Evolutionary conservation across 371 early-diverging fungal species (phyloP).

Genomic region (Mortierella sp.): DNA sequence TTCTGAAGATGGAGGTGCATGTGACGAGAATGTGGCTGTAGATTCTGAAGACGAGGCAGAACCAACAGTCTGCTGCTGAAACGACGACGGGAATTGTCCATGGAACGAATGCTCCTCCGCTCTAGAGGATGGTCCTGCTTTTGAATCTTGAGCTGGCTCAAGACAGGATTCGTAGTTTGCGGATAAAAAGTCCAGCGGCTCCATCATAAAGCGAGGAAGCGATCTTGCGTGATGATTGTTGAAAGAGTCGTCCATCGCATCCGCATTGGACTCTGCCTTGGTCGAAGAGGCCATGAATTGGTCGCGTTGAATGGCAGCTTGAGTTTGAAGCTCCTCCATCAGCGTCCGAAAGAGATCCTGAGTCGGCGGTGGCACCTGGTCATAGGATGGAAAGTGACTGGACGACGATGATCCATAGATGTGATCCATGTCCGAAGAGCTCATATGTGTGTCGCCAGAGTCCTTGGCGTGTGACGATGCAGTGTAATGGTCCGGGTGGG

Average conservation of each 20-base stretch:
- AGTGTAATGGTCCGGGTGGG: neutral
- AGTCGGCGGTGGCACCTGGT: slow-evolving; percentile 34
- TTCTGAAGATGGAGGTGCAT: too few species aligned
- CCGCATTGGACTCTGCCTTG: slow-evolving; percentile 8
- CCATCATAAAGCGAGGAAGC: slow-evolving; percentile 43
- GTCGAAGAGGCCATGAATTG: slow-evolving; percentile 16
- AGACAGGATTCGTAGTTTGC: slow-evolving; percentile 30
- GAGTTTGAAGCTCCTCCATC: slow-evolving; percentile 42
- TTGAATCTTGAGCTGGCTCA: slow-evolving; percentile 5
- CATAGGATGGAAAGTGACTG: slow-evolving; percentile 14
- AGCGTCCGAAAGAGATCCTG: slow-evolving; percentile 37
- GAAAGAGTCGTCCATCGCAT: slow-evolving; percentile 2
- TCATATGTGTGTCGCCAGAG: slow-evolving; percentile 1
- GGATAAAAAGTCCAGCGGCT: slow-evolving; percentile 36
- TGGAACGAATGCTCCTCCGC: slow-evolving; percentile 2
- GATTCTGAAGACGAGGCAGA: too few species aligned
- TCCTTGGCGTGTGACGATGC: neutral
- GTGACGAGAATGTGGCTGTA: too few species aligned
- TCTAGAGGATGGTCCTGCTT: neutral
- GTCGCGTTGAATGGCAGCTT: slow-evolving; percentile 39
- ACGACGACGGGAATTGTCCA: too few species aligned
- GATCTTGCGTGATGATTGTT: slow-evolving; percentile 10
- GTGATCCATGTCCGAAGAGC: slow-evolving; percentile 4
- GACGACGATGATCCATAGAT: slow-evolving; percentile 19
- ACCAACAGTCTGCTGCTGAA: too few species aligned